A percentile compares a stretch with the other conserved stretches of the same genome.
These are phyloP conservation scores for Globisporangium emineosum DNA, from an alignment of 352 stramenopile species.

Conservation along the genomic window DNA sequence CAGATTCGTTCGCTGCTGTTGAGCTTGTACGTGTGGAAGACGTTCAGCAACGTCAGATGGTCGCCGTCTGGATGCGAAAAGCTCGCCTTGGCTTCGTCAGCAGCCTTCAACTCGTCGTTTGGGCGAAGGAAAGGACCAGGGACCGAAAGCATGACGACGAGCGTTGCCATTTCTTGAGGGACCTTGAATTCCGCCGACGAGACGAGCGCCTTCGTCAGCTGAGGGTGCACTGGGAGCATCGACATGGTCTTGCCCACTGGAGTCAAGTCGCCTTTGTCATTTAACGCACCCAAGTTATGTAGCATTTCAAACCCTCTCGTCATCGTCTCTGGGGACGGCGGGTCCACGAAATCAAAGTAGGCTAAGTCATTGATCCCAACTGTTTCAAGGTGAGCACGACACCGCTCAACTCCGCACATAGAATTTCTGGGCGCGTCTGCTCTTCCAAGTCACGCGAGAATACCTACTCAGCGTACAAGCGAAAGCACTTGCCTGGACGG, in stretches of 20 bases:
- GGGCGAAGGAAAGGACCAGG: no score
- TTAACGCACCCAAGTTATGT: constrained; percentile 97
- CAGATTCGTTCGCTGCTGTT: constrained; percentile 90
- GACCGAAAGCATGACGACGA: constrained; percentile 86
- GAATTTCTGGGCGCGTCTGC: constrained; percentile 99
- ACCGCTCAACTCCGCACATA: constrained; percentile 94
- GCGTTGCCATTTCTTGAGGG: constrained; percentile 96
- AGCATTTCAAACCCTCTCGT: constrained; percentile 98
- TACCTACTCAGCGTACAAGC: constrained; percentile 97
- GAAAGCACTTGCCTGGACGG: constrained; percentile 93
- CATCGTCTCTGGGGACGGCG: constrained; percentile 97
- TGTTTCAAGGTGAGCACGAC: constrained; percentile 98
- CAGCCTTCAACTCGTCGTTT: no score
- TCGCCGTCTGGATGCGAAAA: constrained; percentile 96
- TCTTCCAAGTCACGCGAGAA: constrained; percentile 98
- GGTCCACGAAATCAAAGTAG: constrained; percentile 99
- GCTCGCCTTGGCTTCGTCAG: constrained; percentile 84
- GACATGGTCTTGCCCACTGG: constrained; percentile 91
- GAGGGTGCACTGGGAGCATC: constrained; percentile 97
- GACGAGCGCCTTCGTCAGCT: constrained; percentile 97
- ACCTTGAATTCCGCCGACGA: constrained; percentile 94
- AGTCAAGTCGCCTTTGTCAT: constrained; percentile 97
- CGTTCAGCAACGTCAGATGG: constrained; percentile 98
- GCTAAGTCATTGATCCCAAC: constrained; percentile 98
- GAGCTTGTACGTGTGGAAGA: constrained; percentile 97